phyloP scores from a whole-genome alignment of 768 basidiomycete species.

The Suillus lakei region DNA sequence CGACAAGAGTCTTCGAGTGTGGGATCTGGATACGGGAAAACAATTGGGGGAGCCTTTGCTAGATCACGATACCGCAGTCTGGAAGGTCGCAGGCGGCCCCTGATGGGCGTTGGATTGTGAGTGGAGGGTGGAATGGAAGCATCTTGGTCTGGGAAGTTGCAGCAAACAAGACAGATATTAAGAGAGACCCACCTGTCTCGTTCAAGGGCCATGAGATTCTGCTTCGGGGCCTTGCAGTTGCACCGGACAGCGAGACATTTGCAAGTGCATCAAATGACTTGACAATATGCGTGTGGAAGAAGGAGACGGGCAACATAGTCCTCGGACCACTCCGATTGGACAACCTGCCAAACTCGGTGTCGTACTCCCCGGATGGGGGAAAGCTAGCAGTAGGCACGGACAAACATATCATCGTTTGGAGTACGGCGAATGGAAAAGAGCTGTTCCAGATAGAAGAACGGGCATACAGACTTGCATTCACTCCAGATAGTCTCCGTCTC shows the following conservation, averaged over 20 bases:
- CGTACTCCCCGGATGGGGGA: background rate
- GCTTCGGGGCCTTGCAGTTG: background rate
- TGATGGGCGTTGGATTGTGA: conserved; percentile 17
- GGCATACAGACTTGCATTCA: background rate
- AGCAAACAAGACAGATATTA: background rate
- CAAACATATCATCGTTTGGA: conserved; percentile 7
- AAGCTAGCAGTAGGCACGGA: conserved; percentile 11
- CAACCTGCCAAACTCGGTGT: background rate
- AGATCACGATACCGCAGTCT: conserved; percentile 22
- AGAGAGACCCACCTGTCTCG: too few relatives aligned
- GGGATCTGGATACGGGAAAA: conserved; percentile 31
- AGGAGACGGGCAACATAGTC: background rate
- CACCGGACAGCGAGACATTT: background rate
- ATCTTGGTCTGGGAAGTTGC: background rate
- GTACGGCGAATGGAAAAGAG: background rate
- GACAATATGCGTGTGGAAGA: background rate
- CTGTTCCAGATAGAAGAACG: background rate
- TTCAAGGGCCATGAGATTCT: too few relatives aligned
- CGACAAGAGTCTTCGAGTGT: conserved; percentile 6
- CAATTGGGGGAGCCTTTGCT: background rate
- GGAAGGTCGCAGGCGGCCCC: conserved; percentile 40
- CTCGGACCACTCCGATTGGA: background rate
- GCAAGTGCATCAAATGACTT: background rate
- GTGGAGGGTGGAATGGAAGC: conserved; percentile 14
- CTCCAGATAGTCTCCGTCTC: background rate